These are phyloP conservation scores for Geotrichum ghanense DNA, from an alignment of 805 yeast genomes.

Conservation along the genomic window DNA sequence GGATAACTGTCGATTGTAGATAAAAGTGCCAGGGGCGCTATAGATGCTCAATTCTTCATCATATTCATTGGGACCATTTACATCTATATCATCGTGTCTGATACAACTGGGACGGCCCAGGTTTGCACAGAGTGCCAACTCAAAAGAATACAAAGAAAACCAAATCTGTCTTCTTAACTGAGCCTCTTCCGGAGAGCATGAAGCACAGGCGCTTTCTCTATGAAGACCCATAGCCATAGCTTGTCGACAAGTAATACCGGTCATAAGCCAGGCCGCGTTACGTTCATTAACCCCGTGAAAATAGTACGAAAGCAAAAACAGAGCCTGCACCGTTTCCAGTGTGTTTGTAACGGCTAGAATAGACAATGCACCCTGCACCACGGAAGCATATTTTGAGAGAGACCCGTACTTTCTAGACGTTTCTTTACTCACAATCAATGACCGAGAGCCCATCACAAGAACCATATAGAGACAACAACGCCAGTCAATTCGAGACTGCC, in stretches of 20 bases:
- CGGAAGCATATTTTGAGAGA: background rate
- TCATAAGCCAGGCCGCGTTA: constrained; percentile 5
- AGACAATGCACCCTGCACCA: background rate
- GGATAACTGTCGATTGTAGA: background rate
- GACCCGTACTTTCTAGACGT: background rate
- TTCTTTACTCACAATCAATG: background rate
- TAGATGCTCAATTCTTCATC: background rate
- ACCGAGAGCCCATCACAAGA: background rate
- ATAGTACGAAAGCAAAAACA: constrained; percentile 4
- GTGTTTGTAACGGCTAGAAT: background rate
- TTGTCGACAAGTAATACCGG: constrained; percentile 5
- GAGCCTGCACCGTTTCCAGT: constrained; percentile 6
- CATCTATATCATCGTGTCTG: background rate
- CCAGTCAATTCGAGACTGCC: constrained; percentile 1
- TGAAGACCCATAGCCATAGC: constrained; percentile 7
- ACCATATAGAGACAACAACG: background rate
- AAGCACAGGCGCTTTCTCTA: background rate
- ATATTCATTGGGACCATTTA: background rate
- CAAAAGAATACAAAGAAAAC: constrained; percentile 7
- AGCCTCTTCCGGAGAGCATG: constrained; percentile 2
- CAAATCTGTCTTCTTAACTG: constrained; percentile 5
- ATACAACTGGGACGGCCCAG: constrained; percentile 6
- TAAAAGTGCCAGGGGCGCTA: background rate
- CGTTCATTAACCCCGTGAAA: constrained; percentile 5
- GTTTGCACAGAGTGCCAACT: constrained; percentile 5